These are phyloP conservation scores for Beauveria bassiana DNA, from an alignment of 2,329 filamentous ascomycete genomes.

Conservation along the genomic window DNA sequence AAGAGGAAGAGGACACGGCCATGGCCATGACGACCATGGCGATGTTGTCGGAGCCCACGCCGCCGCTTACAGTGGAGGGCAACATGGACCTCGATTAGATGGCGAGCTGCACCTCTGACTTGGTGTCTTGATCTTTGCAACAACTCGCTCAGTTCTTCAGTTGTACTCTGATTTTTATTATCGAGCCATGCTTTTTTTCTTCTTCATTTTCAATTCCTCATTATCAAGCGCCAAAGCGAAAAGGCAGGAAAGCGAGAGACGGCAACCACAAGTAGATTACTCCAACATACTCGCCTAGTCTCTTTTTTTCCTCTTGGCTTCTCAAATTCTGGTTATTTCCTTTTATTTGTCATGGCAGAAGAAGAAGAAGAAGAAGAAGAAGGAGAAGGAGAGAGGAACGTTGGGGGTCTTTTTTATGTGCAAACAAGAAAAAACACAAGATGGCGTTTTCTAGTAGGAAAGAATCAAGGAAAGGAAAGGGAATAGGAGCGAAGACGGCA, in stretches of 20 bases:
- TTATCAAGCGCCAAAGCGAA: too few species aligned
- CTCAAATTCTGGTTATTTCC: background rate
- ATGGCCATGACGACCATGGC: conserved; percentile 15
- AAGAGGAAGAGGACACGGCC: conserved; percentile 23
- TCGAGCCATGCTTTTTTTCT: too few species aligned
- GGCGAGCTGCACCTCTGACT: background rate
- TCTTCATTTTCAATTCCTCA: too few species aligned
- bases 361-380: background rate
- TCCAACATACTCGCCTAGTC: too few species aligned
- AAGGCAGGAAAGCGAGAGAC: too few species aligned
- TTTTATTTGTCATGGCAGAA: background rate
- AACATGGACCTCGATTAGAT: conserved; percentile 33
- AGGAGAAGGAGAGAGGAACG: background rate
- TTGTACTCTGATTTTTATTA: too few species aligned
- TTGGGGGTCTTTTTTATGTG: background rate
- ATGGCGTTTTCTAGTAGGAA: too few species aligned
- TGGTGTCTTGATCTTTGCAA: too few species aligned
- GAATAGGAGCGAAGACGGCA: too few species aligned
- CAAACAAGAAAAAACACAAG: background rate
- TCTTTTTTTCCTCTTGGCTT: background rate
- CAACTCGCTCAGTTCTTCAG: too few species aligned
- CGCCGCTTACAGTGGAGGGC: conserved; percentile 31
- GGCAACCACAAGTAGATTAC: too few species aligned
- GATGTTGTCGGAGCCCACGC: conserved; percentile 30
- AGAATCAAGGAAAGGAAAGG: too few species aligned